Conservation (phyloP, 768 basidiomycete genomes). For the Leccinellum albellum region DNA sequence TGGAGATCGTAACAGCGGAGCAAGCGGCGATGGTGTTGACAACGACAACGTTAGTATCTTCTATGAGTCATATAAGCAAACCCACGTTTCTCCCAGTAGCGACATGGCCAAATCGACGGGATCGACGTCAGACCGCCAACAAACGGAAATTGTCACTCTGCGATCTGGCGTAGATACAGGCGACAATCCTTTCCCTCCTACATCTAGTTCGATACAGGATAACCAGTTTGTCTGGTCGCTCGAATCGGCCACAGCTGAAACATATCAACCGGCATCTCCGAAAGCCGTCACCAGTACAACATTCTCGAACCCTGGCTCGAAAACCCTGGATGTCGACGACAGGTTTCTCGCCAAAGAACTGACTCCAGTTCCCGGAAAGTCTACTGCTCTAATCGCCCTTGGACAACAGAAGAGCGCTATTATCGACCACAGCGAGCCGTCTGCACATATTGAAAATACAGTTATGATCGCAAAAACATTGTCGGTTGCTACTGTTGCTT, state of each 20-base stretch:
- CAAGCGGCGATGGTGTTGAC: not conserved
- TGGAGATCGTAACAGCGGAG: not conserved
- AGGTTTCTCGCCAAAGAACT: not conserved
- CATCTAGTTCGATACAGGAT: not conserved
- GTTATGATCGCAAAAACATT: not conserved
- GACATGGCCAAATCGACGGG: not conserved
- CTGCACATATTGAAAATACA: not conserved
- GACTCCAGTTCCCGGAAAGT: not conserved
- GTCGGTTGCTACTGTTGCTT: slow-evolving; percentile 3
- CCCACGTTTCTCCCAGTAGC: not conserved
- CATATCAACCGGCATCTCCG: not conserved
- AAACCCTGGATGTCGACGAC: not conserved
- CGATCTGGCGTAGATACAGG: not conserved
- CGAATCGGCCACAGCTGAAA: not conserved
- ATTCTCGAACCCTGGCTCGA: not conserved
- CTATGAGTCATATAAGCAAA: not conserved
- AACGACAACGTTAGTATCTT: not conserved
- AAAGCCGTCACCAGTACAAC: not conserved
- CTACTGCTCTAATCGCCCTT: not conserved
- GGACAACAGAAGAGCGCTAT: not conserved
- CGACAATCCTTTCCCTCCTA: not conserved
- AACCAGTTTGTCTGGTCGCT: not conserved
- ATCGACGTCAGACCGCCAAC: not conserved
- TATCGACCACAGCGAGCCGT: not conserved
- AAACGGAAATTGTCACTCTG: not conserved